Base-by-base conservation (phyloP, 495 filamentous ascomycete species). In the Neurospora sublineolata region DNA sequence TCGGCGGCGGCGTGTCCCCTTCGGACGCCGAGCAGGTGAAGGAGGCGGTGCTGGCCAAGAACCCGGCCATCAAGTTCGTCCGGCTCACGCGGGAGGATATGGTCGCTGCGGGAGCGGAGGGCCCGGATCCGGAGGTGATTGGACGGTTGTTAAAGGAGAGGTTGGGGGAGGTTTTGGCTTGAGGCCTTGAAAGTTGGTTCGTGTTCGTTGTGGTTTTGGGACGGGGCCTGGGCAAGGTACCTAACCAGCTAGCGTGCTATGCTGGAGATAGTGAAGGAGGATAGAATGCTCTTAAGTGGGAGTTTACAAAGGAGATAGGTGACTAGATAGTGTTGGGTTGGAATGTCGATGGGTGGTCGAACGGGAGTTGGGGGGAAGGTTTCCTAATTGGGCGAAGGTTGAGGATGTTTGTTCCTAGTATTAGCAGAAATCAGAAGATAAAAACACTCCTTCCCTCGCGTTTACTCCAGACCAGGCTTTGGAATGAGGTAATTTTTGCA, bases 1-100 rank as follows among this genome's bases (percentile, higher is more conserved):
- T 80, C 40, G 78, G 77, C 70, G 78, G 73, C 37, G 73, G 75
- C 37, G 37, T 79, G 30, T 42, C 73, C 6, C 75, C 74, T 11
- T 74, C 74, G n/a, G 73, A 79, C 44, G 60, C 73, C 0, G 68
- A 40, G 12, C 58, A 64, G 10, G 38, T 80, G 44, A 73, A 16
- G 12, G 73, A 70, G 33, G 76, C 74, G 3, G 71, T 79, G 14
- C 36, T 68, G 68, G 44, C 40, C 6, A 71, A 73, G 68, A 76
- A 71, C 8, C 68, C 72, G 0, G 69, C 38, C 12, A 58, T 74
- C 58, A 71, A 71, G 23, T 33, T 73, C 38, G 72, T 80, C 41
- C 67, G 70, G 4, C 67, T 80, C 58, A 74, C 74, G 27, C 69
- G 70, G 40, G 70, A 74, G 69, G 75, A 78, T 18, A 71, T 80